Evolutionary conservation across 352 stramenopile genomes (phyloP), one percentile per base, ranked within the genome.

Genomic region (Thalassiosira exigua): DNA sequence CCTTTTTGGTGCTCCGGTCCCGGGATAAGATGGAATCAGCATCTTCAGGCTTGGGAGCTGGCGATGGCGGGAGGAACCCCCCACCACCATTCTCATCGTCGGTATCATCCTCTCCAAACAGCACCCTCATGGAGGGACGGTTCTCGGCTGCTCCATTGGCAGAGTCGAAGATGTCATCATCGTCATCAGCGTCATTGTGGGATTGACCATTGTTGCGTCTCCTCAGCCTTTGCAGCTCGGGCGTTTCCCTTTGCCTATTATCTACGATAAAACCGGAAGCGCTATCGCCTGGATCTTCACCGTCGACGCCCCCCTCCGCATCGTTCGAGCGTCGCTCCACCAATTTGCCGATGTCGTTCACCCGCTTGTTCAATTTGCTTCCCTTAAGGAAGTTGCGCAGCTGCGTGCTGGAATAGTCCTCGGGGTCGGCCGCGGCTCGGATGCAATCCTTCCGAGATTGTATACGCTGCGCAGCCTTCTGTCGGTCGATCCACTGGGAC

Each of bases 361-460:
- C 84, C 21, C 82, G 73, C 42, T 95, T 88, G 78, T 98, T 98
- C 9, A 99, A 77, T 27, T 88, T 84, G 44, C 91, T 97, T 0
- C 90, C 96, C 53, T 95, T 93, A 26, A 99, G 81, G 82, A 99
- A 99, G 54, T 97, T 97, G 1, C 90, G 84, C 30, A 99, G 90
- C 71, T 99, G 97, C 17, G 93, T 95, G n/a, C 92, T 84, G 19
- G 96, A 99, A 88, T 98, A 99, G 32, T 94, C 92, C 24, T 96
- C 90, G 0, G 97, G 96, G 61, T 98, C 94, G 0, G 93, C 95
- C 1, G 97, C 97, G 0, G 98, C 93, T 2, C 95, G 92, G 65
- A 99, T 98, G 65, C 98, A 99, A 81, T 98, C 94, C 50, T 96
- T 89, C 5, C 97, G 93, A 86, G 86, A 97, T 88, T 89, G 95